phyloP scores from a whole-genome alignment of 768 basidiomycete genomes.

The Glaciozyma antarctica region DNA sequence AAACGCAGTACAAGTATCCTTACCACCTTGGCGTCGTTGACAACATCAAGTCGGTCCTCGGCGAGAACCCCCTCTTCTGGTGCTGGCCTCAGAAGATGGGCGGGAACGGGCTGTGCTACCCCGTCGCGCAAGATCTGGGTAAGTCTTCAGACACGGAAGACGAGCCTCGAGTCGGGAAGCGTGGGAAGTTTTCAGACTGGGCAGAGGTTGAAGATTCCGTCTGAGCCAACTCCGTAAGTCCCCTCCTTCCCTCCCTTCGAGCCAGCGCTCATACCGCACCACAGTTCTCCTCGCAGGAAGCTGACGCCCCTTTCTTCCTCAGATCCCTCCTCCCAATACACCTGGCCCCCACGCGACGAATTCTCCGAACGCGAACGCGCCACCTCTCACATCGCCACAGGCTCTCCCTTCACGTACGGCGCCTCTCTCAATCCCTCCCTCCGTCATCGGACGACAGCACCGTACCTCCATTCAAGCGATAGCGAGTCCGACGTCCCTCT shows the following conservation, averaged over 20 bases:
- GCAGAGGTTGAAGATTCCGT: conserved; percentile 1
- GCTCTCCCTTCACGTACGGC: conserved; percentile 39
- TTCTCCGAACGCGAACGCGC: neutral
- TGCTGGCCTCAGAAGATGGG: conserved; percentile 61
- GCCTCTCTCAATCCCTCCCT: conserved; percentile 29
- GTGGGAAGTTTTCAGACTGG: conserved; percentile 36
- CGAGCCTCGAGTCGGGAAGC: neutral
- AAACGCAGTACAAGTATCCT: conserved; percentile 69
- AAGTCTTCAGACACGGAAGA: conserved; percentile 13
- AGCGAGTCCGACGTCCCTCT: conserved; percentile 14
- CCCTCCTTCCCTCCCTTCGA: neutral
- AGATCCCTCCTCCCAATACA: conserved; percentile 21
- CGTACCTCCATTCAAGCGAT: too few species aligned
- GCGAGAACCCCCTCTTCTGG: conserved; percentile 66
- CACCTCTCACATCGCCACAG: neutral
- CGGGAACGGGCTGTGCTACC: conserved; percentile 69
- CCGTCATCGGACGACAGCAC: conserved; percentile 15
- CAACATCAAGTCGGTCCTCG: conserved; percentile 72
- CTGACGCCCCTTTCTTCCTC: neutral
- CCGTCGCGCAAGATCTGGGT: conserved; percentile 49
- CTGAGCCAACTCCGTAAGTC: neutral
- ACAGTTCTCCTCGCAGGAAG: neutral
- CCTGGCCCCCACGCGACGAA: conserved; percentile 35
- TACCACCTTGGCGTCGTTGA: conserved; percentile 69
- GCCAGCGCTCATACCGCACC: neutral